phyloP scores from a whole-genome alignment of 2,329 filamentous ascomycete species.

The Paraphaeosphaeria minitans region DNA sequence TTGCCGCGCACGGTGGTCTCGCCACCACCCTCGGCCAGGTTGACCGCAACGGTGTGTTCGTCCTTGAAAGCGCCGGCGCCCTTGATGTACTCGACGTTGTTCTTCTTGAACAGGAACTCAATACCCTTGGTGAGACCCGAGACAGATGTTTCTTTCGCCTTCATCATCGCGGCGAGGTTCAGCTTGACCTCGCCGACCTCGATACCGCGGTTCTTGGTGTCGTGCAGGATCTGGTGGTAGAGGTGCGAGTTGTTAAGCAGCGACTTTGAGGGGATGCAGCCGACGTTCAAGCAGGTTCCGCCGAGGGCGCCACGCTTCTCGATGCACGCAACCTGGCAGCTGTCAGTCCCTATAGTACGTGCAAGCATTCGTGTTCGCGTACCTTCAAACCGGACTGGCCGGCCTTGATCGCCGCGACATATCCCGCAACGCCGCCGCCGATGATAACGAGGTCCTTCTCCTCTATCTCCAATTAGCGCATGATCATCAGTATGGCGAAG shows the following conservation, averaged over 20 bases:
- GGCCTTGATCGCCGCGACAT: conserved; percentile 98
- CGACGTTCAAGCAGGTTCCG: conserved; percentile 97
- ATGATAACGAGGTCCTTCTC: conserved; percentile 98
- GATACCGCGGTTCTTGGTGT: conserved; percentile 96
- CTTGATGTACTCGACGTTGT: conserved; percentile 97
- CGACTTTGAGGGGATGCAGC: conserved; percentile 98
- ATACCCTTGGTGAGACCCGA: conserved; percentile 91
- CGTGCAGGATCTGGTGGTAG: conserved; percentile 96
- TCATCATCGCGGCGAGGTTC: conserved; percentile 95
- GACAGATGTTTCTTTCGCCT: conserved; percentile 95
- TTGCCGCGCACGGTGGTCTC: conserved; percentile 86
- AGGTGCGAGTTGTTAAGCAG: conserved; percentile 99
- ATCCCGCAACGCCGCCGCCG: conserved; percentile 95
- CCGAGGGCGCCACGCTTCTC: conserved; percentile 96
- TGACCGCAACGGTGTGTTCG: conserved; percentile 90
- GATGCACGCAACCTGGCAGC: conserved; percentile 85
- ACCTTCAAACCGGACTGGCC: conserved; percentile 97
- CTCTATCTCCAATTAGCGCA: conserved; percentile 60
- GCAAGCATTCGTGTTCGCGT: conserved; percentile 25
- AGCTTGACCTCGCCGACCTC: conserved; percentile 97
- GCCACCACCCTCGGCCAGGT: conserved; percentile 87
- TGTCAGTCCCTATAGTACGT: conserved; percentile 6
- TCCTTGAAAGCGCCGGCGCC: conserved; percentile 85
- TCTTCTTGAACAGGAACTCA: conserved; percentile 99
- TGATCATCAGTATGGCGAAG: conserved; percentile 23